Evolutionary conservation across 1,284 basidiomycete species (phyloP), one percentile per base, ranked within the genome.

Genomic region (Austropuccinia psidii): DNA sequence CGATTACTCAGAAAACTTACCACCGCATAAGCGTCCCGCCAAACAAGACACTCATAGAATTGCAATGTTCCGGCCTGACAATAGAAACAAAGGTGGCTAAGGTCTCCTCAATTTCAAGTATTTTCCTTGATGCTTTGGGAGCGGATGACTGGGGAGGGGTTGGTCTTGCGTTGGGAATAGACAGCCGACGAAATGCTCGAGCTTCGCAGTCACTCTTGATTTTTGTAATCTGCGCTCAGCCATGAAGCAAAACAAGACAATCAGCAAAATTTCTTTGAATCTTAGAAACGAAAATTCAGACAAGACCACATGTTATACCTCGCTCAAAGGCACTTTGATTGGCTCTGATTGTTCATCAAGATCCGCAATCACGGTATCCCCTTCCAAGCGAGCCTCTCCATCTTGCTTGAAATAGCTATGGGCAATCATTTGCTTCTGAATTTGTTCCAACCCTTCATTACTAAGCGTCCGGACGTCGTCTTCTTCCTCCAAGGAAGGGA

Each of bases 21-120:
- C 76, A 77, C 3, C 76, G 60, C 72, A 77, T 77, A 17, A 77
- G 73, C 5, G 61, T 62, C 8, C 77, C 77, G 47, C 77, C 77
- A 39, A 78, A 78, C 2, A 78, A 66, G 41, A 78, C 65, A 1
- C 57, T n/a, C 62, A 76, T 77, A 7, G 67, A 72, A 70, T 77
- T 77, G 47, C 61, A 68, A n/a, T 76, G 68, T 57, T 78, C 77
- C 11, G 77, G 77, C 9, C 77, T 68, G 8, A 78, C 77, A 57
- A 78, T 76, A 75, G 75, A 78, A 2, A 78, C 47, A 9, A 74
- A 66, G 52, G 74, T 76, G 45, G 75, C 75, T 0, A 78, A 54
- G 21, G 77, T 77, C 29, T 77, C 75, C 4, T 64, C 50, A 11
- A 47, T 39, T 9, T 64, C 57, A 17, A 67, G 17, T 75, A 64